These are phyloP conservation scores for Platanthera guangdongensis DNA, from an alignment of 106 monocot species.

Conservation along the genomic window DNA sequence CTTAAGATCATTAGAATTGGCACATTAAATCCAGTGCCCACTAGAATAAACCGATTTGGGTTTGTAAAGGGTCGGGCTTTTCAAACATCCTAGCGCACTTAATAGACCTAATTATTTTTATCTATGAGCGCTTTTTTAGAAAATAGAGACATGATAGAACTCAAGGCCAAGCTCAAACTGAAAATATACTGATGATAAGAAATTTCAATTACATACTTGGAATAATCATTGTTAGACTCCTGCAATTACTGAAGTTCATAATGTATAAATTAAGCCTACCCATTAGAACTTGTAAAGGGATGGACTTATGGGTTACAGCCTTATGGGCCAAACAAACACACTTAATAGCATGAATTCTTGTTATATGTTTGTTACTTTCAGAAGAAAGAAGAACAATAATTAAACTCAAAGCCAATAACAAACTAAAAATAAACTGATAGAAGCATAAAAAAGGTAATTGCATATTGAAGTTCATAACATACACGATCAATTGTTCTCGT, in stretches of 20 bases:
- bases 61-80: not conserved
- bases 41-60: not conserved
- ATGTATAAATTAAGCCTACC: not conserved
- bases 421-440: not conserved
- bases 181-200: no score
- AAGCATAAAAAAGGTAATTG: not conserved
- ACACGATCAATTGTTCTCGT: constrained; percentile 82
- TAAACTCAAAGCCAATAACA: not conserved
- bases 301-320: no score
- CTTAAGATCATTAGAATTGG: not conserved
- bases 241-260: no score
- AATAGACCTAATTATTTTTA: not conserved
- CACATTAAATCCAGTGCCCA: not conserved
- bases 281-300: not conserved
- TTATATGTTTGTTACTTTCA: not conserved
- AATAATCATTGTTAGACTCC: no score
- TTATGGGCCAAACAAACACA: not conserved
- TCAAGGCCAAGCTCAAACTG: no score
- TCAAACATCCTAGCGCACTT: not conserved
- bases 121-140: not conserved
- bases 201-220: no score
- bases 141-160: no score
- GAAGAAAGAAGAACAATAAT: not conserved
- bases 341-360: not conserved
- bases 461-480: constrained; percentile 20